Conservation (phyloP, 2,329 filamentous ascomycete species). For the Trichoderma breve region DNA sequence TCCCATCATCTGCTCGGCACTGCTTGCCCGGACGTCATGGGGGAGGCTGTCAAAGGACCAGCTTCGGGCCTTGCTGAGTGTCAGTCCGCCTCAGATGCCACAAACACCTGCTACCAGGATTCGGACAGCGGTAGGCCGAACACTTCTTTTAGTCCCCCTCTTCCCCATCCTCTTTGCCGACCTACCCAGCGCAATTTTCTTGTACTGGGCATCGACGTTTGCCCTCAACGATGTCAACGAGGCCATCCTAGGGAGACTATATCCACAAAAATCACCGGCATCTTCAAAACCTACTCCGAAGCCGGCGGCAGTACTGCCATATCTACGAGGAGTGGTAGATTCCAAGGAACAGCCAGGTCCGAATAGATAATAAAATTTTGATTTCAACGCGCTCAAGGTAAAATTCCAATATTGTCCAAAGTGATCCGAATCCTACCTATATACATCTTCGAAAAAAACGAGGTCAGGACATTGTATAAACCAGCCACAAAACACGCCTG, state of each 20-base stretch:
- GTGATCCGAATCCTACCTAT: conserved; percentile 20
- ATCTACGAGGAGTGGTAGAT: conserved; percentile 23
- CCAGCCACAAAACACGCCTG: neutral
- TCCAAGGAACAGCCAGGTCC: neutral
- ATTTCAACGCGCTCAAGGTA: conserved; percentile 16
- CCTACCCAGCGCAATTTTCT: conserved; percentile 40
- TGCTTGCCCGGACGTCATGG: conserved; percentile 33
- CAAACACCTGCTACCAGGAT: conserved; percentile 26
- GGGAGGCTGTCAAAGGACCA: conserved; percentile 31
- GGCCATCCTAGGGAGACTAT: conserved; percentile 28
- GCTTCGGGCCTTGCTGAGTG: conserved; percentile 29
- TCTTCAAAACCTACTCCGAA: conserved; percentile 22
- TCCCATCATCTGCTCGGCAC: conserved; percentile 38
- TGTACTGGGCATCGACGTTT: conserved; percentile 42
- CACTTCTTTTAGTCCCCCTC: conserved; percentile 34
- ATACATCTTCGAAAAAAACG: conserved; percentile 17
- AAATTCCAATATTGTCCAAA: neutral
- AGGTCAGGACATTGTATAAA: conserved; percentile 13
- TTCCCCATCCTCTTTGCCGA: conserved; percentile 36
- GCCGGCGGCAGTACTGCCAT: conserved; percentile 23
- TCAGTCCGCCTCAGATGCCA: conserved; percentile 22
- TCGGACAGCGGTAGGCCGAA: conserved; percentile 31
- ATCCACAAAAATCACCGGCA: conserved; percentile 23
- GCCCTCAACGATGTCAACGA: conserved; percentile 36
- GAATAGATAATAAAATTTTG: conserved; percentile 18